A percentile compares a stretch with the other conserved stretches of the same genome.
phyloP scores from a whole-genome alignment of 257 asterid species.

The Solanum bulbocastanum region DNA sequence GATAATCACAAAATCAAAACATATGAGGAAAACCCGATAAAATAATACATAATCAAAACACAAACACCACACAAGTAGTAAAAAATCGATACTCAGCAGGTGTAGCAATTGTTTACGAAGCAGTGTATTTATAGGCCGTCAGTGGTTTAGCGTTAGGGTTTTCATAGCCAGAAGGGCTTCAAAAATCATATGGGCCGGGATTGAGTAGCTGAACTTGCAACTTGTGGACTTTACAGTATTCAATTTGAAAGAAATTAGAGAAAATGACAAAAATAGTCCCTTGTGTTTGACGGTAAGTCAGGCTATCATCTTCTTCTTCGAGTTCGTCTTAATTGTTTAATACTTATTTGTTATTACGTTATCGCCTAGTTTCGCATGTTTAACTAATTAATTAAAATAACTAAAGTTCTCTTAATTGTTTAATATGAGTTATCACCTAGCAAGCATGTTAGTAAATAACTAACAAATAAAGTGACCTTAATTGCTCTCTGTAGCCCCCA shows the following conservation, averaged over 20 bases:
- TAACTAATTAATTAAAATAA: too few relatives aligned
- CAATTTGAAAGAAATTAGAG: not conserved
- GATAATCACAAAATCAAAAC: not conserved
- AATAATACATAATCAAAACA: not conserved
- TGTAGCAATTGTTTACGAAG: not conserved
- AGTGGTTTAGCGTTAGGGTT: not conserved
- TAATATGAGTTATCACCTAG: too few relatives aligned
- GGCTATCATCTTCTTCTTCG: too few relatives aligned
- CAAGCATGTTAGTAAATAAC: too few relatives aligned
- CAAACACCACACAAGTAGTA: not conserved
- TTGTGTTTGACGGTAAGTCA: not conserved
- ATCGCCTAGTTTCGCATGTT: too few relatives aligned
- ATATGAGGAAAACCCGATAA: too few relatives aligned
- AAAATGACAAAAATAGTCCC: not conserved
- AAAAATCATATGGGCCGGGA: not conserved
- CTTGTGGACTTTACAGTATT: not conserved
- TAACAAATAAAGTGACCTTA: too few relatives aligned
- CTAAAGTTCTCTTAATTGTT: too few relatives aligned
- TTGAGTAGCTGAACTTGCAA: not conserved
- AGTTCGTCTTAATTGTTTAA: too few relatives aligned
- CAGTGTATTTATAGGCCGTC: not conserved
- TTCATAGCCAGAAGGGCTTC: not conserved
- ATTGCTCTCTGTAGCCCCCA: too few relatives aligned
- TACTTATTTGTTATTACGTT: too few relatives aligned
- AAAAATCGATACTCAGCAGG: not conserved